Evolutionary conservation across 805 yeast genomes (phyloP).

Genomic region (Debaryomyces tyrocola): DNA sequence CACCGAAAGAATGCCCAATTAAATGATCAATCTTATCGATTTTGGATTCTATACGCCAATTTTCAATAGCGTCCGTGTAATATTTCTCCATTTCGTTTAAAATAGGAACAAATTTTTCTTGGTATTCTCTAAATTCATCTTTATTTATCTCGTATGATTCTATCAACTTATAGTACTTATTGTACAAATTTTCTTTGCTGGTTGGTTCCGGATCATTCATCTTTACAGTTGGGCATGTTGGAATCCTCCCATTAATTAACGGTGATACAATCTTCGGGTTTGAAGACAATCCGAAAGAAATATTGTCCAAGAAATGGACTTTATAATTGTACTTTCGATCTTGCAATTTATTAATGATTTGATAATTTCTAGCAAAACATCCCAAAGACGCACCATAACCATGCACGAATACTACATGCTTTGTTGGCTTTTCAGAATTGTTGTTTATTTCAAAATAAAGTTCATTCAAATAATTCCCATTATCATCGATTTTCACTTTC

Average conservation of each 20-base stretch:
- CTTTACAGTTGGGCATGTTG: conserved; percentile 20
- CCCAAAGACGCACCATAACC: conserved; percentile 60
- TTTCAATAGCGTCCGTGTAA: conserved; percentile 59
- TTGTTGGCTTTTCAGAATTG: conserved; percentile 21
- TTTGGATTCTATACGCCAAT: conserved; percentile 55
- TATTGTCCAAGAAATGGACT: conserved; percentile 50
- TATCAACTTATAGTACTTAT: conserved; percentile 41
- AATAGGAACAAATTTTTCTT: conserved; percentile 35
- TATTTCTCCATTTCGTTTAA: conserved; percentile 51
- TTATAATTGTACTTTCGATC: conserved; percentile 37
- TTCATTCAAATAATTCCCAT: conserved; percentile 33
- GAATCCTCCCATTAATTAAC: conserved; percentile 14
- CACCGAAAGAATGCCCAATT: conserved; percentile 81
- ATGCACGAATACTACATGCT: conserved; percentile 52
- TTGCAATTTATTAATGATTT: conserved; percentile 32
- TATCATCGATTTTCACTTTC: conserved; percentile 20
- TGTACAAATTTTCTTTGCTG: conserved; percentile 27
- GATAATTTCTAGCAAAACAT: conserved; percentile 56
- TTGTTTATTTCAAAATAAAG: conserved; percentile 31
- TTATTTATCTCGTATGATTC: conserved; percentile 31
- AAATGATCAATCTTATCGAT: conserved; percentile 57
- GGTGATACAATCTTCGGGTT: conserved; percentile 35
- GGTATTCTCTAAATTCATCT: conserved; percentile 27
- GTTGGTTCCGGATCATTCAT: conserved; percentile 28
- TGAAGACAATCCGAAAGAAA: conserved; percentile 53